Evolutionary conservation across 2,329 filamentous ascomycete genomes (phyloP).

Genomic region (Canariomyces notabilis): DNA sequence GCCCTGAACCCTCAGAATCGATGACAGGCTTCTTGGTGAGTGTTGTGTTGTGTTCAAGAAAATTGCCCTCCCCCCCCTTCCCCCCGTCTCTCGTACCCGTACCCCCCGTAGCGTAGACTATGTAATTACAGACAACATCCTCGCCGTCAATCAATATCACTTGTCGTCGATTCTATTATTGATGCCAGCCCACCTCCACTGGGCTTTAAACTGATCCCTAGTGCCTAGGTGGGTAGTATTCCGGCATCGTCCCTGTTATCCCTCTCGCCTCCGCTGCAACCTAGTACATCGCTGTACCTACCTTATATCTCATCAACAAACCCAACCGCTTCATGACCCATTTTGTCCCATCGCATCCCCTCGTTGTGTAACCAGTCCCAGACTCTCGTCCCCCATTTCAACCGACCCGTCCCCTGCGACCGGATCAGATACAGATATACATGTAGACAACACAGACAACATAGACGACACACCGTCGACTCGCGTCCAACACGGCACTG

Average conservation of each 20-base stretch:
- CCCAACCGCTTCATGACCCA: conserved; percentile 8
- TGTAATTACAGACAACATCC: conserved; percentile 15
- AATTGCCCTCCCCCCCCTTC: conserved; percentile 1
- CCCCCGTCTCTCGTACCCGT: conserved; percentile 2
- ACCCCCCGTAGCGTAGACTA: conserved; percentile 14
- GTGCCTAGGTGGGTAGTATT: conserved; percentile 11
- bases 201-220: conserved; percentile 2
- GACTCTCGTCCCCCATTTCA: conserved; percentile 21
- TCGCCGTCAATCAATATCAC: conserved; percentile 25
- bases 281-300: conserved; percentile 22
- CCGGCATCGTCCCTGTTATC: conserved; percentile 8
- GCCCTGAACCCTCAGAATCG: conserved; percentile 8
- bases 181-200: conserved; percentile 10
- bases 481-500: conserved; percentile 21
- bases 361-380: conserved; percentile 23
- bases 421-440: conserved; percentile 1
- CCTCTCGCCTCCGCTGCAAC: conserved; percentile 12
- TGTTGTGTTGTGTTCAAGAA: not conserved
- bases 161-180: conserved; percentile 17
- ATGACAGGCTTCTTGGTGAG: not conserved
- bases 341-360: conserved; percentile 20
- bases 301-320: conserved; percentile 23
- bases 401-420: conserved; percentile 10
- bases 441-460: conserved; percentile 1
- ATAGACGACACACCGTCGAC: conserved; percentile 3